Conservation (phyloP, 2,329 filamentous ascomycete species). For the Cordyceps fumosorosea region DNA sequence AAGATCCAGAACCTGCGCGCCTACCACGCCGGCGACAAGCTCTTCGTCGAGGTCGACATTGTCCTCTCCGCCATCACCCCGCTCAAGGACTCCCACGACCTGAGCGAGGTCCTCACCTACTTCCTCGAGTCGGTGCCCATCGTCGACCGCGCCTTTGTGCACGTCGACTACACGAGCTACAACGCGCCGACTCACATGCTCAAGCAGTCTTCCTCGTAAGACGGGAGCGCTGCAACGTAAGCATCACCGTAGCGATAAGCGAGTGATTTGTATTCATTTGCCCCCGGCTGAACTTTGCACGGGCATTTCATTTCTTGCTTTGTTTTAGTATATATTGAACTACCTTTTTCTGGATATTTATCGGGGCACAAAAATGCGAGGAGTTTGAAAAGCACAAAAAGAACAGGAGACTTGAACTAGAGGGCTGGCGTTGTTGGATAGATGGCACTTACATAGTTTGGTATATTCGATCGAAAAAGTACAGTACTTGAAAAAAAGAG, state of each 20-base stretch:
- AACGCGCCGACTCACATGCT: constrained; percentile 55
- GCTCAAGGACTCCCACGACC: constrained; percentile 73
- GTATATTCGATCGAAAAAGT: background rate
- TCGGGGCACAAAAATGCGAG: background rate
- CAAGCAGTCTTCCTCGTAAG: constrained; percentile 21
- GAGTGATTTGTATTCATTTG: background rate
- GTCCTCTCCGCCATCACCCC: constrained; percentile 71
- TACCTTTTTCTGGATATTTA: background rate
- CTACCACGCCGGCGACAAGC: constrained; percentile 79
- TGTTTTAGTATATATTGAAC: background rate
- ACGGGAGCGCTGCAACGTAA: no score
- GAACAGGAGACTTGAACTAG: background rate
- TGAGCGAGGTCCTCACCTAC: constrained; percentile 72
- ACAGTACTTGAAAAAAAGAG: background rate
- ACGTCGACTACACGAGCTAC: constrained; percentile 57
- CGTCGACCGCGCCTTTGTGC: constrained; percentile 66
- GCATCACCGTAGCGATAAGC: background rate
- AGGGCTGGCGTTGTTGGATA: background rate
- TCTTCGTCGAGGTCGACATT: constrained; percentile 77
- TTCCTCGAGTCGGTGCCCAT: constrained; percentile 78
- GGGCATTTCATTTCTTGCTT: background rate
- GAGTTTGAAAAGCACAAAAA: constrained; percentile 2
- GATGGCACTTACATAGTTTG: background rate
- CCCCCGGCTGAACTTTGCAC: background rate
- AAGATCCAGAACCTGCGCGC: constrained; percentile 81